Percentiles rank a stretch among this genome's conserved stretches.
Evolutionary conservation across 495 filamentous ascomycete genomes (phyloP).

Genomic region (Choiromyces venosus): DNA sequence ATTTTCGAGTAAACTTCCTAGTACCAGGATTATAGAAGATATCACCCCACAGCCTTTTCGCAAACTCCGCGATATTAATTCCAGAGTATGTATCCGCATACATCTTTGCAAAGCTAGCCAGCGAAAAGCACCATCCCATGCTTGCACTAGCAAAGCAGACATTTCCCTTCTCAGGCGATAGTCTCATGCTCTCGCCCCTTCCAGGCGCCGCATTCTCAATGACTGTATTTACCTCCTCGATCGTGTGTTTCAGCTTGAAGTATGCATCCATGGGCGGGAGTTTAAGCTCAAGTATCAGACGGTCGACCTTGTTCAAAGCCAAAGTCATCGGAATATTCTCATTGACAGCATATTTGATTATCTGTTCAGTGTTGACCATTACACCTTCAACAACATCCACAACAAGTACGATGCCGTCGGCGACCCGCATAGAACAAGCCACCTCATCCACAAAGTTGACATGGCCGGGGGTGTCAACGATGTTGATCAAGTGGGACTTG

Average conservation of each 20-base stretch:
- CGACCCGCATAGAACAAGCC: conserved; percentile 76
- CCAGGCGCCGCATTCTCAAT: conserved; percentile 86
- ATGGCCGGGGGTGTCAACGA: conserved; percentile 93
- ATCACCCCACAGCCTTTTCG: conserved; percentile 83
- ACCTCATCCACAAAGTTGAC: conserved; percentile 98
- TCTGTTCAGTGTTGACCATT: conserved; percentile 90
- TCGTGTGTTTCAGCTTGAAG: conserved; percentile 96
- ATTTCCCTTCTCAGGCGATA: conserved; percentile 96
- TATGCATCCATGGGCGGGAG: conserved; percentile 93
- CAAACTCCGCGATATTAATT: conserved; percentile 73
- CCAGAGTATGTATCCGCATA: conserved; percentile 83
- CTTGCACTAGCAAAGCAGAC: conserved; percentile 87
- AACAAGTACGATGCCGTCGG: conserved; percentile 85
- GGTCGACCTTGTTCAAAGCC: conserved; percentile 95
- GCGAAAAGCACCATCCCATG: conserved; percentile 95
- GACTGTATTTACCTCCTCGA: conserved; percentile 93
- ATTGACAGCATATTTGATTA: conserved; percentile 89
- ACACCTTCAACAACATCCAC: conserved; percentile 98
- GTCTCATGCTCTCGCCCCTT: conserved; percentile 66
- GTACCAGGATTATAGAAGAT: conserved; percentile 90
- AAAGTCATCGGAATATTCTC: conserved; percentile 84
- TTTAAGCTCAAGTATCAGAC: conserved; percentile 88
- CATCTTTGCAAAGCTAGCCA: conserved; percentile 91
- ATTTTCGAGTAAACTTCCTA: conserved; percentile 84
- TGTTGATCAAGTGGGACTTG: conserved; percentile 94